Conservation (phyloP, 176 grass and related monocot genomes). For the Rhynchospora breviuscula region DNA sequence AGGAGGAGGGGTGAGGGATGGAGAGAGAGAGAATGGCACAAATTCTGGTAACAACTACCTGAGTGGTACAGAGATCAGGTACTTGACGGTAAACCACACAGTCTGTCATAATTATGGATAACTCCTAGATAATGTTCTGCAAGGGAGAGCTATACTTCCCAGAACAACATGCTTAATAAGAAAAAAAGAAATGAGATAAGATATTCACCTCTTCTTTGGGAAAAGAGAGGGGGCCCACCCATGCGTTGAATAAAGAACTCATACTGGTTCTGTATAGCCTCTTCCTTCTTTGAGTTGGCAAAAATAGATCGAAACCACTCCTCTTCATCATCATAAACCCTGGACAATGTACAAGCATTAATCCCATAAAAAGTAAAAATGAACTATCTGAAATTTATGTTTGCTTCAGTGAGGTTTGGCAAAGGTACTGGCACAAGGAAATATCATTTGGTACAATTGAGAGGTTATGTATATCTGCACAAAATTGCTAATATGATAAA, state of each 20-base stretch:
- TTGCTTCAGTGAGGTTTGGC: not conserved
- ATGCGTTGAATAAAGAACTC: slow-evolving; percentile 95
- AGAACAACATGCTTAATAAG: not conserved
- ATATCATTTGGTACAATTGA: not conserved
- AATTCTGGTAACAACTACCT: not conserved
- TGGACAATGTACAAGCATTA: slow-evolving; percentile 11
- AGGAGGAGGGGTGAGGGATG: too few species aligned
- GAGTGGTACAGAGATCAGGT: not conserved
- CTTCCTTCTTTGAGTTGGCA: slow-evolving; percentile 76
- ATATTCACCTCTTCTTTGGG: slow-evolving; percentile 65
- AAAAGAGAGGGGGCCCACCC: slow-evolving; percentile 86
- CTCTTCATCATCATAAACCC: slow-evolving; percentile 85
- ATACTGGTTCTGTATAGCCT: slow-evolving; percentile 93
- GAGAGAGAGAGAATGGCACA: not conserved
- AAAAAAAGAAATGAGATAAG: not conserved
- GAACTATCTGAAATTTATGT: not conserved
- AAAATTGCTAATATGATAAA: not conserved
- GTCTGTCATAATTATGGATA: not conserved
- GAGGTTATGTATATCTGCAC: not conserved
- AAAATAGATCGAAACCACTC: slow-evolving; percentile 92
- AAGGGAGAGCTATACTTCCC: not conserved
- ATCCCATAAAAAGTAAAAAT: not conserved
- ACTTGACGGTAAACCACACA: not conserved
- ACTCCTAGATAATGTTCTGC: not conserved
- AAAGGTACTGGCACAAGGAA: not conserved